Evolutionary conservation across 176 grass and related monocot genomes (phyloP), one percentile per base, ranked within the genome.

Genomic region (Musa acuminata): DNA sequence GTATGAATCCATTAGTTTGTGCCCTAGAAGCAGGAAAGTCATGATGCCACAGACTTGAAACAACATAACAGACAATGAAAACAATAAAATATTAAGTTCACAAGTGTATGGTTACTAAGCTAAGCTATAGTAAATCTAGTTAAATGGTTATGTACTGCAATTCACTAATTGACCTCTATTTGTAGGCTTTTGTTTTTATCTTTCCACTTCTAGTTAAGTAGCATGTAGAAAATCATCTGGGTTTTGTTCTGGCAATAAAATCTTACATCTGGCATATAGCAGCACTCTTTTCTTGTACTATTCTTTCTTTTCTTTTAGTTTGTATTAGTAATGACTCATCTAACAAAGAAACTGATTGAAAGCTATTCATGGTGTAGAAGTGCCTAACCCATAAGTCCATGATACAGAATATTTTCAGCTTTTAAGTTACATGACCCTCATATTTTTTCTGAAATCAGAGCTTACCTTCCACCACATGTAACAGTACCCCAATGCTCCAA

Each of bases 401-500:
- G 12, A 17, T 13, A 58, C 13, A 13, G 0, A 58, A 13, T 58
- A 13, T 58, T 58, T 58, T 58, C 16, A 13, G 11, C 54, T 17
- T 58, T 11, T 2, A 17, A 17, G n/a, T 4, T 6, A 57, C 54
- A 11, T 57, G 4, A 49, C 12, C 48, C 5, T 70, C 27, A 8
- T 53, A 14, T 24, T 24, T 53, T n/a, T 13, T 13, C 3, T 53
- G 51, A 24, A 72, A 27, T 53, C 1, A n/a, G 51, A 86, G 73
- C 70, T 80, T 93, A 84, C 94, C 87, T 93, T 98, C 86, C 85
- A 98, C 87, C 90, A 90, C 88, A 98, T 89, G n/a, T 98, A 98
- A 79, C 88, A 98, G 87, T 98, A 98, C 68, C 94, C 94, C 59
- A 91, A 75, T 75, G 87, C 83, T 79, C 94, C 94, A 91, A 98